Conservation (phyloP, 169 alveolate genomes). For the Plasmodium chabaudi region DNA sequence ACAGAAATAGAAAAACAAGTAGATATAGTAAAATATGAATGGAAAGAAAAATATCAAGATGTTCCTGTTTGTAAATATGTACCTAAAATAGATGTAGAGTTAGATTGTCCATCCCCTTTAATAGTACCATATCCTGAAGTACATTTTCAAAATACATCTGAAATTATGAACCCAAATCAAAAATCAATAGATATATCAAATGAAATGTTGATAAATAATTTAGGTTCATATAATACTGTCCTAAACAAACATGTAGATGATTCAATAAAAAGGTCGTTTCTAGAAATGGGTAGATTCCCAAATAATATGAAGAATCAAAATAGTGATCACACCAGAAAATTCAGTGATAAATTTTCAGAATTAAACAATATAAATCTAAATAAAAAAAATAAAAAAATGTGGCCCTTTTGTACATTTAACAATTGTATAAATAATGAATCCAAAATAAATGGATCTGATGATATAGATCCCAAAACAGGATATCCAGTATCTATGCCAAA, state of each 20-base stretch:
- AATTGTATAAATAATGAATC: constrained; percentile 5
- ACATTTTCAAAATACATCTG: constrained; percentile 77
- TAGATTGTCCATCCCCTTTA: constrained; percentile 90
- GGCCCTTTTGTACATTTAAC: constrained; percentile 80
- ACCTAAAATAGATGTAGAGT: constrained; percentile 90
- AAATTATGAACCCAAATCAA: constrained; percentile 72
- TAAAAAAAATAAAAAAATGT: constrained; percentile 66
- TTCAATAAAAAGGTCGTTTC: constrained; percentile 26
- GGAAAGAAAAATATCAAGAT: constrained; percentile 90
- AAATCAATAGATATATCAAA: constrained; percentile 46
- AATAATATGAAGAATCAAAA: not conserved
- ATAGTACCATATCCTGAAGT: constrained; percentile 88
- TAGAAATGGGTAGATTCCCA: constrained; percentile 22
- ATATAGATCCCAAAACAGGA: constrained; percentile 76
- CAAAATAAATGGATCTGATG: constrained; percentile 19
- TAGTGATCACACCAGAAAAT: not conserved
- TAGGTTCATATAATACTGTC: constrained; percentile 27
- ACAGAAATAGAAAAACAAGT: constrained; percentile 88
- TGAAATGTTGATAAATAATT: constrained; percentile 62
- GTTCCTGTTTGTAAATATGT: constrained; percentile 90
- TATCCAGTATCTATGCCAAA: constrained; percentile 82
- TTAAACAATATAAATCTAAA: constrained; percentile 24
- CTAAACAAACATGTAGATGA: constrained; percentile 40
- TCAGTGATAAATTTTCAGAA: constrained; percentile 23
- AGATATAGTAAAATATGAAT: constrained; percentile 88